Conservation (phyloP, 2,329 filamentous ascomycete genomes). For the Xylaria sp. region DNA sequence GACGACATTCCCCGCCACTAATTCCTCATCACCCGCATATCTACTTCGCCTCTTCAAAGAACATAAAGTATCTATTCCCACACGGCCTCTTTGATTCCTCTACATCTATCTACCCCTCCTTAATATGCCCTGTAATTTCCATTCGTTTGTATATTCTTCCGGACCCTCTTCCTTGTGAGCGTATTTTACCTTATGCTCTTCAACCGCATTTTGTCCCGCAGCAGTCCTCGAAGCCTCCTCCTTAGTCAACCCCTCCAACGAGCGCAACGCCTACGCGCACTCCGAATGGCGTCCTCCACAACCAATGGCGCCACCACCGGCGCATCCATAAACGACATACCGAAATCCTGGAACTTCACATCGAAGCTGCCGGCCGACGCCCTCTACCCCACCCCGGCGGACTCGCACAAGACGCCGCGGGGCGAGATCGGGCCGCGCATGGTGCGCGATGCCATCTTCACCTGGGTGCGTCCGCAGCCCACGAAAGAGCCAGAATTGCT, state of each 20-base stretch:
- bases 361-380: conserved; percentile 79
- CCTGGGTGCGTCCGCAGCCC: conserved; percentile 85
- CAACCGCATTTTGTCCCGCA: conserved; percentile 49
- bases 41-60: neutral
- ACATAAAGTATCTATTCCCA: neutral
- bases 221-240: conserved; percentile 36
- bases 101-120: neutral
- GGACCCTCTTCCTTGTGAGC: neutral
- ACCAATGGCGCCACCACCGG: conserved; percentile 43
- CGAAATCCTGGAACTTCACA: conserved; percentile 74
- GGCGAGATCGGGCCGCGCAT: conserved; percentile 80
- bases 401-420: conserved; percentile 84
- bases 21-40: conserved; percentile 2
- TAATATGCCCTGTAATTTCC: neutral
- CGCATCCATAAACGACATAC: conserved; percentile 62
- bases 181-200: conserved; percentile 50
- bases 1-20: conserved; percentile 32
- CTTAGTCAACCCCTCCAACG: conserved; percentile 37
- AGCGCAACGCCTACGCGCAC: conserved; percentile 36
- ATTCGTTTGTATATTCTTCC: conserved; percentile 11
- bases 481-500: conserved; percentile 81
- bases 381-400: conserved; percentile 80
- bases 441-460: conserved; percentile 87
- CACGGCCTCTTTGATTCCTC: neutral
- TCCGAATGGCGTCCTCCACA: conserved; percentile 51